Evolutionary conservation across 1,139 yeast species (phyloP).

Genomic region (Taiozyma sp.): DNA sequence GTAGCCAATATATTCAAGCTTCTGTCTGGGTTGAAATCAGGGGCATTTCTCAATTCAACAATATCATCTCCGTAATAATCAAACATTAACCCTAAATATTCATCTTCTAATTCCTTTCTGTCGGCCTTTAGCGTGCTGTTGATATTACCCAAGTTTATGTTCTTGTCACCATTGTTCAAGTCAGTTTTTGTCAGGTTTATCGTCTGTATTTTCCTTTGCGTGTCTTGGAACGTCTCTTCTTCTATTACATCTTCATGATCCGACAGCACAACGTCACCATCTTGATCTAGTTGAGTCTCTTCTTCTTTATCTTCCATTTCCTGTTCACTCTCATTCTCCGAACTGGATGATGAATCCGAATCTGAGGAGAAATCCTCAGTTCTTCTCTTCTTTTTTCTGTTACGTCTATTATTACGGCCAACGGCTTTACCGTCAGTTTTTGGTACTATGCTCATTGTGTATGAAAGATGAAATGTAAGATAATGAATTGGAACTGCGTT

Average conservation of each 20-base stretch:
- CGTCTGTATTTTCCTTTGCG: slow-evolving; percentile 24
- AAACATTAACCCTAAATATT: slow-evolving; percentile 55
- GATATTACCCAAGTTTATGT: slow-evolving; percentile 19
- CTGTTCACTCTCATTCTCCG: slow-evolving; percentile 20
- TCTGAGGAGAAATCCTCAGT: slow-evolving; percentile 54
- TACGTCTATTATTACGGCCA: slow-evolving; percentile 29
- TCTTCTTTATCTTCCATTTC: slow-evolving; percentile 8
- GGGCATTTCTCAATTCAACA: slow-evolving; percentile 56
- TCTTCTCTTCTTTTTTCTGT: slow-evolving; percentile 76
- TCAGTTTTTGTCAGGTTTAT: slow-evolving; percentile 21
- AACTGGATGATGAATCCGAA: slow-evolving; percentile 25
- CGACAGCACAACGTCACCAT: slow-evolving; percentile 33
- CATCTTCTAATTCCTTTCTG: slow-evolving; percentile 41
- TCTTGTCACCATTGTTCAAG: slow-evolving; percentile 18
- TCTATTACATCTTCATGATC: slow-evolving; percentile 33
- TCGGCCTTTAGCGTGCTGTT: slow-evolving; percentile 24
- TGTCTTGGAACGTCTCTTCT: slow-evolving; percentile 18
- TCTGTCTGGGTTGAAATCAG: slow-evolving; percentile 51
- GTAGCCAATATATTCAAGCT: slow-evolving; percentile 62
- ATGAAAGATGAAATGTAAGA: background rate
- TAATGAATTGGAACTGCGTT: background rate
- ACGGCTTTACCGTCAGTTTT: slow-evolving; percentile 18
- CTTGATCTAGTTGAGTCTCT: slow-evolving; percentile 9
- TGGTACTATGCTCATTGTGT: slow-evolving; percentile 20
- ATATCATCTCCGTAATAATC: slow-evolving; percentile 58